phyloP scores from a whole-genome alignment of 495 filamentous ascomycete species.

The Hyaloscypha hepaticicola region DNA sequence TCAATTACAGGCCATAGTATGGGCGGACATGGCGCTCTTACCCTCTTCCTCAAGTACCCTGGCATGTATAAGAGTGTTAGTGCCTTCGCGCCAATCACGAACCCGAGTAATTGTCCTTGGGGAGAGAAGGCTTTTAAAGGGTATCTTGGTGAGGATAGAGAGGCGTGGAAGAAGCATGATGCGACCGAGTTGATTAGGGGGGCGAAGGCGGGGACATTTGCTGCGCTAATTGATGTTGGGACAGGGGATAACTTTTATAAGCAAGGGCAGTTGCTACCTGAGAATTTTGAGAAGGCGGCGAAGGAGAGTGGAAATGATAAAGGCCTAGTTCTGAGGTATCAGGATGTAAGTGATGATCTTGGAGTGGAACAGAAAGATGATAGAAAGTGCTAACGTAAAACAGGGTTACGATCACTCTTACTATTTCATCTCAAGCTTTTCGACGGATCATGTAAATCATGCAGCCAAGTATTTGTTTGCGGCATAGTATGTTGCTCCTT shows the following conservation, averaged over 20 bases:
- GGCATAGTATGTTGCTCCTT: conserved; percentile 26
- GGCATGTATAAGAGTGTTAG: conserved; percentile 83
- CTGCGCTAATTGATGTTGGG: conserved; percentile 83
- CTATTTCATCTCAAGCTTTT: conserved; percentile 87
- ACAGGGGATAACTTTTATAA: conserved; percentile 96
- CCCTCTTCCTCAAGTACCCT: conserved; percentile 85
- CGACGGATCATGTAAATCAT: conserved; percentile 86
- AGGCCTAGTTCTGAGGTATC: conserved; percentile 74
- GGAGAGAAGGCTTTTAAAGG: conserved; percentile 92
- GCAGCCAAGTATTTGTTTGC: conserved; percentile 74
- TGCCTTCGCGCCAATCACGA: conserved; percentile 90
- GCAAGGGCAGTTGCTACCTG: conserved; percentile 85
- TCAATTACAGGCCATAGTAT: conserved; percentile 92
- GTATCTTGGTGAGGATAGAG: conserved; percentile 74
- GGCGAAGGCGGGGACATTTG: conserved; percentile 60
- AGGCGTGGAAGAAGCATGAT: conserved; percentile 84
- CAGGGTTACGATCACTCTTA: conserved; percentile 96
- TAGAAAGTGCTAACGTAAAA: conserved; percentile 2
- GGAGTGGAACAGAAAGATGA: neutral
- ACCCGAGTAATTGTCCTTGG: conserved; percentile 85
- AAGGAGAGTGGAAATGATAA: conserved; percentile 65
- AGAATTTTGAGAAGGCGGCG: conserved; percentile 84
- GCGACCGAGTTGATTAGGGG: conserved; percentile 84
- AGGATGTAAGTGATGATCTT: conserved; percentile 49
- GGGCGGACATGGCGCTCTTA: conserved; percentile 95